A percentile compares a stretch with the other conserved stretches of the same genome.
phyloP scores from a whole-genome alignment of 1,284 basidiomycete species.

The Cryptococcus floricola region DNA sequence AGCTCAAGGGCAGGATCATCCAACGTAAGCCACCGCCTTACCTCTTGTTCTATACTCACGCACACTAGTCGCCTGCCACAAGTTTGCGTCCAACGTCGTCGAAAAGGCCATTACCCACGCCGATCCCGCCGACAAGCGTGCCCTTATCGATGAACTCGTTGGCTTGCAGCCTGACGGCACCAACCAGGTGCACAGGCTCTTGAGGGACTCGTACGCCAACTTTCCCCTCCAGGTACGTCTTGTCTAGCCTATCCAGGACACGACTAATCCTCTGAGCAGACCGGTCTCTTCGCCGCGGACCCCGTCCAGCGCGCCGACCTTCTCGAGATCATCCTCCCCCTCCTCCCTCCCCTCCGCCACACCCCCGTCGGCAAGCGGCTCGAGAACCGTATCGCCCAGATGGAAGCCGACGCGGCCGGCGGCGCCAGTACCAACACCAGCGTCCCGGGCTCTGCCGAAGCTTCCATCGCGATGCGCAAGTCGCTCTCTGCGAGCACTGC shows the following conservation, averaged over 20 bases:
- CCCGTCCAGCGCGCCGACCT: constrained; percentile 32
- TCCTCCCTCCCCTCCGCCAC: constrained; percentile 33
- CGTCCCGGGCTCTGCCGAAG: no score
- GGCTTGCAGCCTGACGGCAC: constrained; percentile 23
- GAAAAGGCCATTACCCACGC: constrained; percentile 81
- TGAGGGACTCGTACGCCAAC: constrained; percentile 43
- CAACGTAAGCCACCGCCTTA: constrained; percentile 45
- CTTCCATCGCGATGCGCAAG: not conserved
- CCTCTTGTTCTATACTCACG: not conserved
- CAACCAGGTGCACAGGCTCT: constrained; percentile 26
- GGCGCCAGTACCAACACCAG: not conserved
- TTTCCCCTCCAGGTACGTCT: constrained; percentile 41
- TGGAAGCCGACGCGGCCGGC: constrained; percentile 15
- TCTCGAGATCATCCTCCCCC: constrained; percentile 30
- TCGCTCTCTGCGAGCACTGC: constrained; percentile 6
- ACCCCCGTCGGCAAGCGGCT: constrained; percentile 43
- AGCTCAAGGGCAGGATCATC: constrained; percentile 74
- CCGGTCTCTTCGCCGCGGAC: constrained; percentile 32
- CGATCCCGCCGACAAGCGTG: constrained; percentile 59
- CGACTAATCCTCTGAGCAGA: constrained; percentile 13
- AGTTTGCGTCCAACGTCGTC: constrained; percentile 95
- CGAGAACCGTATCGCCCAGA: constrained; percentile 24
- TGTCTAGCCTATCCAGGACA: not conserved
- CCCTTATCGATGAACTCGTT: constrained; percentile 72
- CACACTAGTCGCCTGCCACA: constrained; percentile 68